A percentile compares a stretch with the other conserved stretches of the same genome.
Evolutionary conservation across 352 stramenopile genomes (phyloP).

Genomic region (Globisporangium emineosum): DNA sequence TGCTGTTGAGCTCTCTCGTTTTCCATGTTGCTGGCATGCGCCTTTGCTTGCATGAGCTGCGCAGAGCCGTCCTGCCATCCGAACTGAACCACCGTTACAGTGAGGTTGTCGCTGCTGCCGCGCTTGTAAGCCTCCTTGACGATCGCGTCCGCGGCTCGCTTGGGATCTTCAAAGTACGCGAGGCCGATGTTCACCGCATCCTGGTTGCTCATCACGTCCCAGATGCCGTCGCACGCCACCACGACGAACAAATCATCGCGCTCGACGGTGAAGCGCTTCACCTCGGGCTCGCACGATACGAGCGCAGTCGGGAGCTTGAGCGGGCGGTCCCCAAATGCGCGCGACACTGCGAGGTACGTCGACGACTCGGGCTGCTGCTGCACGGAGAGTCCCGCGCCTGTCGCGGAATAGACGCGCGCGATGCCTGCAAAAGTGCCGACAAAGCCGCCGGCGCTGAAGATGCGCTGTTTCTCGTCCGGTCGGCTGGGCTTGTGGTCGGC

Average conservation of each 20-base stretch:
- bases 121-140: conserved; percentile 53
- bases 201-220: conserved; percentile 61
- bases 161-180: conserved; percentile 32
- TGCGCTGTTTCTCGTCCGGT: conserved; percentile 45
- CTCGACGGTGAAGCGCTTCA: conserved; percentile 32
- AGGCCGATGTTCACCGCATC: conserved; percentile 49
- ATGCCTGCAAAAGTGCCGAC: conserved; percentile 47
- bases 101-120: conserved; percentile 58
- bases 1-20: neutral
- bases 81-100: conserved; percentile 49
- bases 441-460: conserved; percentile 44
- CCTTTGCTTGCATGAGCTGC: conserved; percentile 23
- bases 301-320: conserved; percentile 42
- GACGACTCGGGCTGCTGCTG: conserved; percentile 25
- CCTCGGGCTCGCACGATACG: conserved; percentile 54
- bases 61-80: conserved; percentile 30
- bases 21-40: neutral
- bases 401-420: conserved; percentile 48
- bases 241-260: conserved; percentile 53
- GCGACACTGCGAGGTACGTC: conserved; percentile 53
- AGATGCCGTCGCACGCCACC: conserved; percentile 60
- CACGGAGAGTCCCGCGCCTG: conserved; percentile 32
- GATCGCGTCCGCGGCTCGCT: conserved; percentile 43
- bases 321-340: conserved; percentile 55
- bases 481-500: conserved; percentile 58